Base-by-base conservation (phyloP, 306 rosid genomes). In the Astragalus glycyphyllos region DNA sequence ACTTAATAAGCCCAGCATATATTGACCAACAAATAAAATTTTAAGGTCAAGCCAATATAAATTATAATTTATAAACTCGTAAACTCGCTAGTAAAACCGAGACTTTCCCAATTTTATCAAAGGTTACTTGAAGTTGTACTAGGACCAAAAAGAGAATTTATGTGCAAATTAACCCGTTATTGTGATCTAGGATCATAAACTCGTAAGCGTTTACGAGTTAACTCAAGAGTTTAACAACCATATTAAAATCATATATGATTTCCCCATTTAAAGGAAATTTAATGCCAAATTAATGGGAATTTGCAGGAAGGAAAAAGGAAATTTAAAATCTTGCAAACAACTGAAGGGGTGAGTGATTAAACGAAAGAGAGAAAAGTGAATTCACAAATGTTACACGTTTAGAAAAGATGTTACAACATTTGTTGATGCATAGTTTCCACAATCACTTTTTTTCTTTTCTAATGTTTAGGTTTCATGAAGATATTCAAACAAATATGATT, bases 181-280 rank as follows among this genome's bases (percentile, higher is more conserved):
- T 26, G 31, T 0, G 3, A 26, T 26, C 3, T 26, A 26, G 31
- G 3, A 26, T 26, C 31, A 26, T 26, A 26, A 26, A 26, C 31
- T 26, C 31, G 4, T 26, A 26, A 26, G 31, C 0, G 31, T 26
- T 26, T 26, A 26, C 1, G 31, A 26, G 31, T 26, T 26, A 26
- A 26, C 3, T 26, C 4, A 23, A 23, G 31, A 26, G 31, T 26
- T 26, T 26, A 26, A 26, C 31, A 2, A 26, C 31, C 31, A 26
- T 26, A 45, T 42, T 70, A 48, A 68, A 34, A 61, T 45, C 41
- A 74, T 56, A 11, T 14, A 55, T 47, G 72, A 58, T 31, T 59
- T 47, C 51, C 57, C 38, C 44, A 70, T 58, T 31, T 14, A 45
- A 41, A 58, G 60, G 47, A 70, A 80, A 80, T 42, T 49, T 34